Percentiles rank a stretch among this genome's conserved stretches.
Evolutionary conservation across 2,329 filamentous ascomycete species (phyloP).

Genomic region (Aspergillus terreus): DNA sequence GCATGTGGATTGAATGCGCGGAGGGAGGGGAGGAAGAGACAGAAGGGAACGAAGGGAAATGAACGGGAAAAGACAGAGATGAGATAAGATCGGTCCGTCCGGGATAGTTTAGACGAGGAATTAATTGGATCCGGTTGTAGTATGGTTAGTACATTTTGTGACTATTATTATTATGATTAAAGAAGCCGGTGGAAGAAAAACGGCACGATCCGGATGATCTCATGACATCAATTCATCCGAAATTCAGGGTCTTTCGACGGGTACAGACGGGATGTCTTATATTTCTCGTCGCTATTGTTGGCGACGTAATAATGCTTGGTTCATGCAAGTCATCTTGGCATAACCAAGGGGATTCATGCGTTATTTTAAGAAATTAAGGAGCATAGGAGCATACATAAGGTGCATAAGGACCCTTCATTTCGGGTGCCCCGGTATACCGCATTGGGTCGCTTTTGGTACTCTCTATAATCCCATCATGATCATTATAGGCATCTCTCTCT

Average conservation of each 20-base stretch:
- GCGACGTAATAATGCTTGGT: no score
- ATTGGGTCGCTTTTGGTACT: no score
- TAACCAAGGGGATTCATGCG: no score
- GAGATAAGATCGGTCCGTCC: conserved; percentile 1
- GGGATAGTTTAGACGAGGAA: not conserved
- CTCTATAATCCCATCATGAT: not conserved
- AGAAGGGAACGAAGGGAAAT: not conserved
- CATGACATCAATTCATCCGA: not conserved
- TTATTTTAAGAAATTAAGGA: no score
- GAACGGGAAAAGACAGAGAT: conserved; percentile 1
- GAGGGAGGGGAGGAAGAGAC: not conserved
- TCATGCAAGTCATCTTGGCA: no score
- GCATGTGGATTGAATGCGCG: conserved; percentile 18
- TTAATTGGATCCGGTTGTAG: not conserved
- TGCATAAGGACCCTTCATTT: no score
- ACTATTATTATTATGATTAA: not conserved
- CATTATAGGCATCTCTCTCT: not conserved
- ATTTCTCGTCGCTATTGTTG: no score
- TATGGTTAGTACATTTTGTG: not conserved
- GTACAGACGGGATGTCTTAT: no score
- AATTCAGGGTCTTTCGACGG: no score
- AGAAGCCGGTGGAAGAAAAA: not conserved
- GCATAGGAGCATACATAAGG: no score
- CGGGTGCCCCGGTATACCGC: no score
- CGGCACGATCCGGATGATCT: conserved; percentile 9